Evolutionary conservation across 2,329 filamentous ascomycete genomes (phyloP).

Genomic region (Dactylellina haptotyla): DNA sequence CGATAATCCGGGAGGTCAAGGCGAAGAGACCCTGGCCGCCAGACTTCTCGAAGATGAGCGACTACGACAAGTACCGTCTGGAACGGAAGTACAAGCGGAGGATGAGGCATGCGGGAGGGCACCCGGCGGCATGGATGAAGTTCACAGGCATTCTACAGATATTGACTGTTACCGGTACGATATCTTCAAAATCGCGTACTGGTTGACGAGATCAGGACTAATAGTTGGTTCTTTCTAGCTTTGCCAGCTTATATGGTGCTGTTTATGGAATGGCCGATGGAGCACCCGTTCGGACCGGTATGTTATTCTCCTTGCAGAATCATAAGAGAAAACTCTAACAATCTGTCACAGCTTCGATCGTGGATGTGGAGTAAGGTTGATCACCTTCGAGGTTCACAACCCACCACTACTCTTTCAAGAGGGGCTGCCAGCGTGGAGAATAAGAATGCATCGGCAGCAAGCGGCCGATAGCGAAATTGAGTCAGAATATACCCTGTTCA

Average conservation of each 20-base stretch:
- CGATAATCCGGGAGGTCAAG: conserved; percentile 32
- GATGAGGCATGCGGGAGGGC: neutral
- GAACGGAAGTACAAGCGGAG: conserved; percentile 51
- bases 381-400: neutral
- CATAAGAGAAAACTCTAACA: neutral
- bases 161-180: conserved; percentile 38
- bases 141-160: conserved; percentile 47
- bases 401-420: neutral
- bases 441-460: neutral
- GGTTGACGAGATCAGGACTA: neutral
- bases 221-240: neutral
- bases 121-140: conserved; percentile 46
- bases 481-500: no score
- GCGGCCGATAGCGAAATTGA: neutral
- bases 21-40: conserved; percentile 49
- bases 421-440: neutral
- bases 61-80: conserved; percentile 34
- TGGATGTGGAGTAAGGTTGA: conserved; percentile 51
- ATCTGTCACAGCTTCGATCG: conserved; percentile 14
- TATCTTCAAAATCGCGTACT: neutral
- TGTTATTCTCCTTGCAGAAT: neutral
- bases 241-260: conserved; percentile 50
- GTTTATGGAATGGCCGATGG: conserved; percentile 47
- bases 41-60: conserved; percentile 43
- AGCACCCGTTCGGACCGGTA: conserved; percentile 48